A percentile compares a stretch with the other conserved stretches of the same genome.
Conservation (phyloP, 805 yeast species). For the Huiozyma naganishii region DNA sequence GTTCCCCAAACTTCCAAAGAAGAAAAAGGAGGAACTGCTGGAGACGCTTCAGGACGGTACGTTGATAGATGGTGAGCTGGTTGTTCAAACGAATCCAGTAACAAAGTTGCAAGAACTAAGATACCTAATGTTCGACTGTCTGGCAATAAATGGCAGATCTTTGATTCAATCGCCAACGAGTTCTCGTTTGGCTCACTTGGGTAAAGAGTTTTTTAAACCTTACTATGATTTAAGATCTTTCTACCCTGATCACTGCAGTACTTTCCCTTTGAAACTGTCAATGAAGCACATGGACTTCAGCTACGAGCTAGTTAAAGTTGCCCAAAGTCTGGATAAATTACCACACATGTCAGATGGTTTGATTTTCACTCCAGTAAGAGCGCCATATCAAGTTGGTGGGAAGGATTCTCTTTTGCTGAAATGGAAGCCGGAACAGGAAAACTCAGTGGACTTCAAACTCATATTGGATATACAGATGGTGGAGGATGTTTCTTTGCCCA, state of each 20-base stretch:
- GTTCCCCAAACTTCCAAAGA: conserved; percentile 48
- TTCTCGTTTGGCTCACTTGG: conserved; percentile 78
- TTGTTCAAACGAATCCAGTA: conserved; percentile 48
- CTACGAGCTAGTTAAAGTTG: conserved; percentile 65
- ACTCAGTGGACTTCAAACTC: conserved; percentile 80
- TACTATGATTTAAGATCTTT: conserved; percentile 56
- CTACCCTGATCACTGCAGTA: conserved; percentile 62
- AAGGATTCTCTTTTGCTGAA: conserved; percentile 79
- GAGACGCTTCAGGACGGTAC: conserved; percentile 73
- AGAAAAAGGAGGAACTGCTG: conserved; percentile 23
- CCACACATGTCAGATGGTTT: conserved; percentile 91
- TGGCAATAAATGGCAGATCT: conserved; percentile 68
- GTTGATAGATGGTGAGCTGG: conserved; percentile 88
- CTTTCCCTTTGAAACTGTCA: conserved; percentile 77
- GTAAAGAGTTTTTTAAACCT: conserved; percentile 72
- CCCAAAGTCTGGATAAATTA: conserved; percentile 55
- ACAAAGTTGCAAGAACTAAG: conserved; percentile 55
- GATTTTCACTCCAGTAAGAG: conserved; percentile 81
- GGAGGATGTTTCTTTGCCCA: conserved; percentile 26
- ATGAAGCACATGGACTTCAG: conserved; percentile 84
- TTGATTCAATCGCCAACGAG: conserved; percentile 63
- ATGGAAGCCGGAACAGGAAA: conserved; percentile 97
- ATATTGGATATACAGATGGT: conserved; percentile 32
- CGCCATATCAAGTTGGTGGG: conserved; percentile 72
- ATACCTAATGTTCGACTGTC: conserved; percentile 83